A percentile compares a stretch with the other conserved stretches of the same genome.
phyloP scores from a whole-genome alignment of 2,329 filamentous ascomycete genomes.

The Diaporthe batatas region DNA sequence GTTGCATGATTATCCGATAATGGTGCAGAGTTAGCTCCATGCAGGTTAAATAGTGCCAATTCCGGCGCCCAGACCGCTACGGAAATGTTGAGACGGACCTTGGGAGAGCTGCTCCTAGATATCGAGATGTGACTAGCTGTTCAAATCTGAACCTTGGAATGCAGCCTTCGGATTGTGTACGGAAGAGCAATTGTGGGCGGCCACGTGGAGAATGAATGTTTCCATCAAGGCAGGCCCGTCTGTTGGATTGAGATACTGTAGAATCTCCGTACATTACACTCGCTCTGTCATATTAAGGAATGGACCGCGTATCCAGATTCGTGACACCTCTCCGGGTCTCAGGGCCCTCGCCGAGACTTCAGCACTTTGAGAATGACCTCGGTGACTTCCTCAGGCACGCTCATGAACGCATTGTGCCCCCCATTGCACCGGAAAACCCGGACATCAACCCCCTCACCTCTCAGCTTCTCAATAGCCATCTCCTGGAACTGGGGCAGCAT shows the following conservation, averaged over 20 bases:
- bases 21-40: slow-evolving; percentile 26
- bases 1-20: slow-evolving; percentile 1
- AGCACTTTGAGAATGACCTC: slow-evolving; percentile 17
- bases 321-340: background rate
- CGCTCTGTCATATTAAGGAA: background rate
- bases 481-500: slow-evolving; percentile 26
- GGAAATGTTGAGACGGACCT: background rate
- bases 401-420: slow-evolving; percentile 31
- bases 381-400: slow-evolving; percentile 24
- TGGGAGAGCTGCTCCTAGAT: too few species aligned
- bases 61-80: background rate
- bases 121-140: background rate
- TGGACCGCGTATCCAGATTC: background rate
- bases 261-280: background rate
- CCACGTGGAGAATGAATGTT: background rate
- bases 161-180: background rate
- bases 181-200: background rate
- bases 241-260: background rate
- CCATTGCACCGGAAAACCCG: slow-evolving; percentile 25
- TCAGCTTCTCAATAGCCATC: slow-evolving; percentile 26
- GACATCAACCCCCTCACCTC: slow-evolving; percentile 26
- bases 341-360: background rate
- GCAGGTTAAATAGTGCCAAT: background rate
- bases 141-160: too few species aligned
- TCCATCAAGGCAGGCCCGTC: background rate